Conservation (phyloP, 2,329 filamentous ascomycete genomes). For the Cadophora malorum region DNA sequence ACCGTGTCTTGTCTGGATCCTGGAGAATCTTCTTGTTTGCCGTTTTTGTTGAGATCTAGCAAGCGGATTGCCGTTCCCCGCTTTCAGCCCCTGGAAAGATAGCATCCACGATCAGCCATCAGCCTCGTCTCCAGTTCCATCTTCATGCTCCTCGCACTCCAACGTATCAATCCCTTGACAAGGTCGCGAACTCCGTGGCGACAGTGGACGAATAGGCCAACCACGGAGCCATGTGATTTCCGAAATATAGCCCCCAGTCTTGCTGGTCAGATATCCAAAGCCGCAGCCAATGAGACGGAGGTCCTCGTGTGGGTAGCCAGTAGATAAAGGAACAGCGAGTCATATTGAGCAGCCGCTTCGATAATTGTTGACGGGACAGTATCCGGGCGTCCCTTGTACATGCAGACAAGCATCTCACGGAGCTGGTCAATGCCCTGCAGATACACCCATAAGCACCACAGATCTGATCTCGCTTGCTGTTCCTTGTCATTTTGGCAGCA, state of each 20-base stretch:
- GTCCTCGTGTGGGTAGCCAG: not conserved
- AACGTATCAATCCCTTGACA: not conserved
- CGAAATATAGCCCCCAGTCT: not conserved
- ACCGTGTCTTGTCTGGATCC: not conserved
- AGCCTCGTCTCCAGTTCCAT: not conserved
- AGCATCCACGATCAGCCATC: not conserved
- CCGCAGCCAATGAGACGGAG: not conserved
- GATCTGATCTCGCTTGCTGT: slow-evolving; percentile 6
- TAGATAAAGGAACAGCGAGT: not conserved
- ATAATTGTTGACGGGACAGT: not conserved
- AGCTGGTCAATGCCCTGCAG: not conserved
- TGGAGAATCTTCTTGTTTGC: not conserved
- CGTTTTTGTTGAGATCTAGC: not conserved
- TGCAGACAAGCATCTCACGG: slow-evolving; percentile 3
- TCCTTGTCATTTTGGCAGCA: not conserved
- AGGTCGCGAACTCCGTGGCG: not conserved
- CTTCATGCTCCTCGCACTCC: not conserved
- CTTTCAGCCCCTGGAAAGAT: not conserved
- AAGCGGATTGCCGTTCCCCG: not conserved
- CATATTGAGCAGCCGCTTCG: not conserved
- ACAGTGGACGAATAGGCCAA: not conserved
- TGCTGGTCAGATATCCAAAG: not conserved
- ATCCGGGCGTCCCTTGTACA: not conserved
- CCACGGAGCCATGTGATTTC: not conserved
- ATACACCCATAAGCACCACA: not conserved